Percentiles rank a stretch among this genome's conserved stretches.
Evolutionary conservation across 805 yeast genomes (phyloP).

Genomic region (Ogataea thermomethanolica): DNA sequence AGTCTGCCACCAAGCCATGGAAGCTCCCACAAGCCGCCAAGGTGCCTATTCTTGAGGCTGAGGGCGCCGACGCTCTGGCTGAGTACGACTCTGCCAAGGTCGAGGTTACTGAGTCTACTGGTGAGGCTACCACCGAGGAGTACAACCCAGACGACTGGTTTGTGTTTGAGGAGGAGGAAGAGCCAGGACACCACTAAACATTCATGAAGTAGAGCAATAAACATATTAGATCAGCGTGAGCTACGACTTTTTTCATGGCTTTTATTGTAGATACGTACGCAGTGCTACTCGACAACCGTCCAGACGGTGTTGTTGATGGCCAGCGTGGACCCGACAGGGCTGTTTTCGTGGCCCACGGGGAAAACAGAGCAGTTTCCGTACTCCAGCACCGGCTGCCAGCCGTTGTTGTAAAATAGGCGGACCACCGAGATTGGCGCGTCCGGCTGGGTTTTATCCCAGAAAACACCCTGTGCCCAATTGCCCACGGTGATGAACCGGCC

Average conservation of each 20-base stretch:
- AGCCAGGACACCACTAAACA: conserved; percentile 42
- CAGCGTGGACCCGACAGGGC: conserved; percentile 12
- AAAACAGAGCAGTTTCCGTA: conserved; percentile 19
- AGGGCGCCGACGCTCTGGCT: conserved; percentile 60
- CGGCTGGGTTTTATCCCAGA: conserved; percentile 32
- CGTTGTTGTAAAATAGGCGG: conserved; percentile 16
- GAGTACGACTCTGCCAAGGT: conserved; percentile 70
- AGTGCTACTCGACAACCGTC: conserved; percentile 21
- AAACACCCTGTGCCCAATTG: conserved; percentile 49
- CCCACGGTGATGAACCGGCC: conserved; percentile 50
- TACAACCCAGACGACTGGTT: conserved; percentile 69
- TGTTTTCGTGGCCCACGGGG: conserved; percentile 9
- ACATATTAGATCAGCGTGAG: conserved; percentile 2
- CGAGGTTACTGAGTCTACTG: conserved; percentile 61
- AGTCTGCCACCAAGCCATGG: conserved; percentile 80
- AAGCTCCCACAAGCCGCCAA: conserved; percentile 74
- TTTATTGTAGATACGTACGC: no score
- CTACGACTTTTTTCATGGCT: no score
- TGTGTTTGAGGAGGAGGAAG: conserved; percentile 69
- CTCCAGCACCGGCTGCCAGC: conserved; percentile 13
- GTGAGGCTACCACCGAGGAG: conserved; percentile 40
- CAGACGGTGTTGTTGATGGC: conserved; percentile 17
- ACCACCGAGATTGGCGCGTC: conserved; percentile 23
- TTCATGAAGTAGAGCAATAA: conserved; percentile 3
- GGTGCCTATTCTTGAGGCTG: conserved; percentile 67